Conservation (phyloP, 2,329 filamentous ascomycete genomes). For the Ceratocystis albifundus region DNA sequence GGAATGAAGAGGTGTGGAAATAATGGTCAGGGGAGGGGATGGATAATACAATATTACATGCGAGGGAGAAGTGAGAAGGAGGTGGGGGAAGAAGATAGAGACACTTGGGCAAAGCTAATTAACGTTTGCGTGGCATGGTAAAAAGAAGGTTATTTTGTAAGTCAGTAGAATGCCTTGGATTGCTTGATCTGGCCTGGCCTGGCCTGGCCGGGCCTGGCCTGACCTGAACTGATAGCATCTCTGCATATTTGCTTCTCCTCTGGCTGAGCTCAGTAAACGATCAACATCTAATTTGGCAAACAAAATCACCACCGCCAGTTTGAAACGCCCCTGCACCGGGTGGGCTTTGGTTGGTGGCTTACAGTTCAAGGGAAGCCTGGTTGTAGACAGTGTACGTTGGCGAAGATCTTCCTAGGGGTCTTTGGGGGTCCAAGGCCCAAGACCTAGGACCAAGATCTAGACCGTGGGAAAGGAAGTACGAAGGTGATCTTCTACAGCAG, state of each 20-base stretch:
- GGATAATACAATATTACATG: too few species aligned
- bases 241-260: not conserved
- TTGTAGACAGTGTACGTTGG: not conserved
- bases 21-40: not conserved
- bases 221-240: too few species aligned
- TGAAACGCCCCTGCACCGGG: not conserved
- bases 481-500: not conserved
- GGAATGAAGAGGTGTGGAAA: not conserved
- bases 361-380: not conserved
- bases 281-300: not conserved
- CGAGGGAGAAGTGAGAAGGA: not conserved
- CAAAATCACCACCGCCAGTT: conserved; percentile 1
- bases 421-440: not conserved
- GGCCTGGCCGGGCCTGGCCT: too few species aligned
- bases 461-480: not conserved
- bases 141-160: too few species aligned
- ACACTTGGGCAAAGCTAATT: not conserved
- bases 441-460: not conserved
- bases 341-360: not conserved
- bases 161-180: too few species aligned
- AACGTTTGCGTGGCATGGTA: not conserved
- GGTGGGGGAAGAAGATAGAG: not conserved
- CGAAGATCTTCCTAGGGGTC: not conserved
- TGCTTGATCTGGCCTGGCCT: too few species aligned
- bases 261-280: not conserved